These are phyloP conservation scores for Leccinum variicolor DNA, from an alignment of 768 basidiomycete genomes.

Conservation along the genomic window DNA sequence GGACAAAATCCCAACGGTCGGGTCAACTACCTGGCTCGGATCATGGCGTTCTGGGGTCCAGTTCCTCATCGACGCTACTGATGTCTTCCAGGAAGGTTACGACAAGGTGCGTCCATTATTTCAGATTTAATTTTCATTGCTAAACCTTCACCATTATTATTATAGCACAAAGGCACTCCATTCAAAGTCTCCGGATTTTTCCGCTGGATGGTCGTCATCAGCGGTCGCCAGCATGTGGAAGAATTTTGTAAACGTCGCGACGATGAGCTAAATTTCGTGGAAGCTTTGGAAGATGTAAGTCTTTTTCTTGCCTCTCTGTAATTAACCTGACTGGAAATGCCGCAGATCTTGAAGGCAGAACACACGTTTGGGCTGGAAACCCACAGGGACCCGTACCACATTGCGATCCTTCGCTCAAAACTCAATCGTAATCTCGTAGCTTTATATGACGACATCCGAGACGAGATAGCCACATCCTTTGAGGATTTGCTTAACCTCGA, in stretches of 20 bases:
- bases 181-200: conserved; percentile 31
- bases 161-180: conserved; percentile 26
- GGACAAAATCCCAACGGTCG: conserved; percentile 31
- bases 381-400: conserved; percentile 31
- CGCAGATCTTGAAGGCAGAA: conserved; percentile 34
- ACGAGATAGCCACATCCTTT: conserved; percentile 44
- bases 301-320: background rate
- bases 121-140: too few relatives aligned
- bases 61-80: conserved; percentile 15
- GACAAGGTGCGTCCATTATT: conserved; percentile 20
- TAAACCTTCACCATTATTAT: background rate
- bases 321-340: background rate
- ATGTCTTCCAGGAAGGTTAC: conserved; percentile 33
- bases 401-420: conserved; percentile 26
- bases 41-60: conserved; percentile 26
- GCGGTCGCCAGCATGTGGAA: conserved; percentile 31
- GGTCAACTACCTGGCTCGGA: conserved; percentile 22
- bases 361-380: conserved; percentile 37
- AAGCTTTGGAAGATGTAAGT: conserved; percentile 14
- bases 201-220: conserved; percentile 40
- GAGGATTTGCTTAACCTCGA: conserved; percentile 31
- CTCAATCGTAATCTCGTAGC: conserved; percentile 37
- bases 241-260: conserved; percentile 41
- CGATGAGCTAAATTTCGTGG: conserved; percentile 35
- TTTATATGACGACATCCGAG: conserved; percentile 38